Evolutionary conservation across 176 grass and related monocot genomes (phyloP).

Genomic region (Oryza australiensis): DNA sequence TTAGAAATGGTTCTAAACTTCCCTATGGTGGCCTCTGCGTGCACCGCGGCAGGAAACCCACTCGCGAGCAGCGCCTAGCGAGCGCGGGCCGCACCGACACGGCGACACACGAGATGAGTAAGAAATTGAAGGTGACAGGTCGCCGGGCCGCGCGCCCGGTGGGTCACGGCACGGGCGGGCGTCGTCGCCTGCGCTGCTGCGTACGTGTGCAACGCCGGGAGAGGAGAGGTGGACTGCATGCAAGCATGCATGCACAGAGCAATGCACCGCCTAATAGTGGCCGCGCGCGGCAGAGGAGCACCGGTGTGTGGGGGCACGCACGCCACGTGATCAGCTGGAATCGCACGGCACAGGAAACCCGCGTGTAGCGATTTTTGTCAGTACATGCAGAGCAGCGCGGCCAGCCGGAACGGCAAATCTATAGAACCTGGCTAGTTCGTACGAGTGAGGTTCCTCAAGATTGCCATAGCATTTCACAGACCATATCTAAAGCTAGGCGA

Average conservation of each 20-base stretch:
- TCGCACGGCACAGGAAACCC: neutral
- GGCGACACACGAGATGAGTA: neutral
- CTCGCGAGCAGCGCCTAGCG: neutral
- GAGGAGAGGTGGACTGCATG: neutral
- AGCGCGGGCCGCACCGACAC: neutral
- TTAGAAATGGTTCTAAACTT: neutral
- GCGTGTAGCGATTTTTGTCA: neutral
- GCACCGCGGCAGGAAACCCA: neutral
- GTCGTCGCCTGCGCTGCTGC: neutral
- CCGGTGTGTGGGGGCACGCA: neutral
- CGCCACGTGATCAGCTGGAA: neutral
- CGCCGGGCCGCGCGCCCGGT: neutral
- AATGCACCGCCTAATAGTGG: neutral
- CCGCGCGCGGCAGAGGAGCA: neutral
- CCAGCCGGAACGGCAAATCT: too few relatives aligned
- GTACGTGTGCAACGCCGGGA: neutral
- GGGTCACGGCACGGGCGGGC: neutral
- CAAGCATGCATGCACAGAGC: neutral
- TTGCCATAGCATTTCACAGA: too few relatives aligned
- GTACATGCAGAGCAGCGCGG: neutral
- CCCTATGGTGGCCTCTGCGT: neutral
- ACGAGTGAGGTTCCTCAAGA: too few relatives aligned
- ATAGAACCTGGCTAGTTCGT: too few relatives aligned
- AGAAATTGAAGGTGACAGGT: neutral
- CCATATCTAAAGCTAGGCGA: too few relatives aligned